Evolutionary conservation across 2,329 filamentous ascomycete genomes (phyloP).

Genomic region (Trichoderma asperellum): DNA sequence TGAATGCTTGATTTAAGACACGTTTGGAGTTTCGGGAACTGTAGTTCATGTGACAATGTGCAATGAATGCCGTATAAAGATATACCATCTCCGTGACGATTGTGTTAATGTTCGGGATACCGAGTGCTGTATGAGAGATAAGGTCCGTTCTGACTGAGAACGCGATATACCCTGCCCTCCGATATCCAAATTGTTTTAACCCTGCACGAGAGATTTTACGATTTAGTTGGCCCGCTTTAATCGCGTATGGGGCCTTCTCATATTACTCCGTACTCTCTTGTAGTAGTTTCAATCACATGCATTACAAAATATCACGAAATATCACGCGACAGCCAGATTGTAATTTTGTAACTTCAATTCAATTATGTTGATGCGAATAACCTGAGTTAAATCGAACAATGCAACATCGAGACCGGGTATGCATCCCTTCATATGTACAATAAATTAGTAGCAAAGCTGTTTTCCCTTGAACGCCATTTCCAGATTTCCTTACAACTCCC

Average conservation of each 20-base stretch:
- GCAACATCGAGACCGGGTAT: constrained; percentile 36
- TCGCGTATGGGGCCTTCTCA: not conserved
- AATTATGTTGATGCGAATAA: constrained; percentile 15
- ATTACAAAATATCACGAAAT: not conserved
- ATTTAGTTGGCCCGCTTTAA: not conserved
- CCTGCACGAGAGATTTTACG: not conserved
- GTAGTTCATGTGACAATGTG: constrained; percentile 29
- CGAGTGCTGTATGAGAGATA: not conserved
- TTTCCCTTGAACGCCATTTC: constrained; percentile 44
- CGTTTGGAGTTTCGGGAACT: constrained; percentile 25
- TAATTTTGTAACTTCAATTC: constrained; percentile 9
- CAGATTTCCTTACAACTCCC: constrained; percentile 38
- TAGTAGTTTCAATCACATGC: not conserved
- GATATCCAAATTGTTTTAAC: not conserved
- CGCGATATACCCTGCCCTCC: not conserved
- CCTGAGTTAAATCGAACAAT: constrained; percentile 20
- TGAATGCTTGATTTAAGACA: constrained; percentile 45
- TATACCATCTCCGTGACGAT: not conserved
- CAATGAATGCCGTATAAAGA: constrained; percentile 18
- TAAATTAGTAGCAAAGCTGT: constrained; percentile 38
- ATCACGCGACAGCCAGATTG: not conserved
- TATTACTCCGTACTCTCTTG: not conserved
- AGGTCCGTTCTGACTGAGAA: not conserved
- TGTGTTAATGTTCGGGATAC: not conserved
- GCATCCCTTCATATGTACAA: constrained; percentile 35